These are phyloP conservation scores for Amphicarpaea edgeworthii DNA, from an alignment of 306 rosid genomes.

Conservation along the genomic window DNA sequence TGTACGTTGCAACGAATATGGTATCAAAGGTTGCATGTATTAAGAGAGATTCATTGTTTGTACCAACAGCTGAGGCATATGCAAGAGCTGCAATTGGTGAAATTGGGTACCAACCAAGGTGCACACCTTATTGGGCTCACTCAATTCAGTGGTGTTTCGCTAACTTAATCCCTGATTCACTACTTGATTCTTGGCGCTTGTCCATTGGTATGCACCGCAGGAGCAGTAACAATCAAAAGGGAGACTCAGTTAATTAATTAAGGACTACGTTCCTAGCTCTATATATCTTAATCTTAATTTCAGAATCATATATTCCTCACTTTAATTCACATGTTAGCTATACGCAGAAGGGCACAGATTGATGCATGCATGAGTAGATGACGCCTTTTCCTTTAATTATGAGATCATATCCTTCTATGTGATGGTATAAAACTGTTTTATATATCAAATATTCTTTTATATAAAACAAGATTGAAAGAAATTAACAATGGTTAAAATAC, in stretches of 20 bases:
- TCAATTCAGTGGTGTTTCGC: constrained; percentile 63
- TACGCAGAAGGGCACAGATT: no score
- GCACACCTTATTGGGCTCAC: constrained; percentile 86
- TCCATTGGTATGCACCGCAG: constrained; percentile 62
- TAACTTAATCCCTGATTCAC: constrained; percentile 49
- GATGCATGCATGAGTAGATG: no score
- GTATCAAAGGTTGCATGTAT: constrained; percentile 58
- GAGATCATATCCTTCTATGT: no score
- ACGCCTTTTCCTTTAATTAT: no score
- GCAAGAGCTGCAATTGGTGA: constrained; percentile 58
- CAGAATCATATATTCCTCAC: no score
- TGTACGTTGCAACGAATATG: constrained; percentile 84
- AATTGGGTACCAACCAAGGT: constrained; percentile 63
- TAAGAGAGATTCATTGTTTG: constrained; percentile 52
- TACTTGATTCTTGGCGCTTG: constrained; percentile 78
- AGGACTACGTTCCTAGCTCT: no score
- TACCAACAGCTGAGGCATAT: constrained; percentile 72
- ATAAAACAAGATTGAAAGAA: no score
- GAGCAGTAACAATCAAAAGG: constrained; percentile 10
- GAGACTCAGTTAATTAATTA: background rate
- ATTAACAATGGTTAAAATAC: no score
- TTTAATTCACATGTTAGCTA: no score
- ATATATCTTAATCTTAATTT: no score
- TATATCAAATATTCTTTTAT: no score
- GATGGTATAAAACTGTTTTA: no score